Evolutionary conservation across 1,139 yeast species (phyloP).

Genomic region (Suhomyces ambrosiae): DNA sequence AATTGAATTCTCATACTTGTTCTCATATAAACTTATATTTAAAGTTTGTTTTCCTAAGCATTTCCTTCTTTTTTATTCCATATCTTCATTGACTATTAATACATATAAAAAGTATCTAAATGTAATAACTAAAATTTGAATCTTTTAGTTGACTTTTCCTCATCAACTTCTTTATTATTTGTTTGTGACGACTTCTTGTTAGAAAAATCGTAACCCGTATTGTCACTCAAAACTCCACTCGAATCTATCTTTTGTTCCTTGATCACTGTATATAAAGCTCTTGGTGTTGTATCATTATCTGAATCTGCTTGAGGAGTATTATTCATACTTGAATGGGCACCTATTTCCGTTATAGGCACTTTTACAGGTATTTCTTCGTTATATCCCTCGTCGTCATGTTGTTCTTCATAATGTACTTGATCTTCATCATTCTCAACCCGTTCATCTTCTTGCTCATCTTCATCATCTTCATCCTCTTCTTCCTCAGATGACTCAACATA

Average conservation of each 20-base stretch:
- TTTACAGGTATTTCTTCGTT: slow-evolving; percentile 13
- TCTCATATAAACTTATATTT: slow-evolving; percentile 7
- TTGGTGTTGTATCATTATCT: slow-evolving; percentile 13
- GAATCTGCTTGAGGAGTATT: neutral
- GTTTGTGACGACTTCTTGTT: slow-evolving; percentile 5
- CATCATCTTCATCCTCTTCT: slow-evolving; percentile 35
- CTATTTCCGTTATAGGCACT: slow-evolving; percentile 16
- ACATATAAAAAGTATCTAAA: slow-evolving; percentile 6
- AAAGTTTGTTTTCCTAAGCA: slow-evolving; percentile 13
- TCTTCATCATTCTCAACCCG: slow-evolving; percentile 6
- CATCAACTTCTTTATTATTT: slow-evolving; percentile 1
- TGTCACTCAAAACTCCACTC: slow-evolving; percentile 21
- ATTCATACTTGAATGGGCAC: too few relatives aligned
- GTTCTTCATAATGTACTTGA: slow-evolving; percentile 2
- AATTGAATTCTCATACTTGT: slow-evolving; percentile 8
- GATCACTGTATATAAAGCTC: slow-evolving; percentile 33
- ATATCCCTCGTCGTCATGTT: too few relatives aligned
- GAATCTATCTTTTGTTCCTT: slow-evolving; percentile 23
- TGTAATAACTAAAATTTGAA: slow-evolving; percentile 16
- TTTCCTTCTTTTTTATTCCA: slow-evolving; percentile 11
- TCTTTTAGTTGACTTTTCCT: slow-evolving; percentile 7
- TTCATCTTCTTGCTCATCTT: slow-evolving; percentile 22
- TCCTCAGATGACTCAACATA: slow-evolving; percentile 39
- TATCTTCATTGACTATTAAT: slow-evolving; percentile 13
- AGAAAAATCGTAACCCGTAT: slow-evolving; percentile 25